Conservation (phyloP, 768 basidiomycete genomes). For the Phaeotremella fagi region DNA sequence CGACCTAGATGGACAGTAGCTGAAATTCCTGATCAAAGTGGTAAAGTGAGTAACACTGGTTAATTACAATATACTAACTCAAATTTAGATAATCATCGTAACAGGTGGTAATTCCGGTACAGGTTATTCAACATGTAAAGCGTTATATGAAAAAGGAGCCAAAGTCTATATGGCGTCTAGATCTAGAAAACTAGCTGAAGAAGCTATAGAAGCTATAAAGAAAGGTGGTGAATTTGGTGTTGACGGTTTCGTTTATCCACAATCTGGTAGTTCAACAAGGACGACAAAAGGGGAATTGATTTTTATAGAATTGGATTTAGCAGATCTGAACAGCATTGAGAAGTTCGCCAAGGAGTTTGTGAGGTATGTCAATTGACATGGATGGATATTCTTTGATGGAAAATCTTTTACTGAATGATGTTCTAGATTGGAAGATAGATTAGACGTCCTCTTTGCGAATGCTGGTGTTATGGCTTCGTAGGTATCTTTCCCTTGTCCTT, state of each 20-base stretch:
- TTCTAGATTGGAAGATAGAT: slow-evolving; percentile 14
- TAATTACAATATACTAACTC: neutral
- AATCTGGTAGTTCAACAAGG: neutral
- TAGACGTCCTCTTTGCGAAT: slow-evolving; percentile 38
- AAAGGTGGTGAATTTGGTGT: slow-evolving; percentile 4
- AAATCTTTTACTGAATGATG: neutral
- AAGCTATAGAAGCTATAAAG: slow-evolving; percentile 30
- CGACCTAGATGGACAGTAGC: slow-evolving; percentile 22
- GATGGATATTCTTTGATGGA: neutral
- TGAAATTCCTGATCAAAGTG: slow-evolving; percentile 34
- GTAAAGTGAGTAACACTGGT: slow-evolving; percentile 23
- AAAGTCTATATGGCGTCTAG: slow-evolving; percentile 39
- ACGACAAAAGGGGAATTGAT: slow-evolving; percentile 13
- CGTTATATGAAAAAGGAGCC: slow-evolving; percentile 31
- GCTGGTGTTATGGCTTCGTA: slow-evolving; percentile 45
- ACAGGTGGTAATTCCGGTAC: slow-evolving; percentile 40
- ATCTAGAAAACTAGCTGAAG: slow-evolving; percentile 15
- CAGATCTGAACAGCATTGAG: slow-evolving; percentile 34
- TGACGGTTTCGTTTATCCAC: slow-evolving; percentile 5
- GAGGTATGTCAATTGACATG: slow-evolving; percentile 9
- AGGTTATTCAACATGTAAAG: slow-evolving; percentile 28
- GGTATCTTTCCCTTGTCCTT: neutral
- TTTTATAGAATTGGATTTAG: slow-evolving; percentile 34
- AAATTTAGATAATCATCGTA: slow-evolving; percentile 27
- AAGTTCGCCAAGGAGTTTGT: slow-evolving; percentile 21